A percentile compares a stretch with the other conserved stretches of the same genome.
phyloP scores from a whole-genome alignment of 805 yeast species.

The Teunomyces aglyptinius region DNA sequence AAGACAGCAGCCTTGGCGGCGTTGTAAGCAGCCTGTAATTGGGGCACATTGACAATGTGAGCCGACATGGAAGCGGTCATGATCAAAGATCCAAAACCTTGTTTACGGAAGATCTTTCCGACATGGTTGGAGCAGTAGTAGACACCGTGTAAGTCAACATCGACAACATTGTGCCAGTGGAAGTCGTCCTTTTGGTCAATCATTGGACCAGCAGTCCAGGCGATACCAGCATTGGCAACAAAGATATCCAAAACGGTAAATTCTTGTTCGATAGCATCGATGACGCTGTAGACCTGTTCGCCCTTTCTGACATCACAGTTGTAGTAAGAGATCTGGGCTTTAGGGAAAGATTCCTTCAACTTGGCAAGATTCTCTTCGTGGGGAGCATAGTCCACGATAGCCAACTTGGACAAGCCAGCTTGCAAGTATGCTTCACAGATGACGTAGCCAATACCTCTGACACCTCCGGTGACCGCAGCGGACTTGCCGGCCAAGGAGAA shows the following conservation, averaged over 20 bases:
- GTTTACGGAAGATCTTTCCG: slow-evolving; percentile 70
- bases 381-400: slow-evolving; percentile 39
- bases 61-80: slow-evolving; percentile 91
- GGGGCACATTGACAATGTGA: slow-evolving; percentile 83
- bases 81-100: slow-evolving; percentile 74
- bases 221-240: slow-evolving; percentile 48
- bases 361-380: slow-evolving; percentile 26
- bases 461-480: slow-evolving; percentile 39
- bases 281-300: slow-evolving; percentile 34
- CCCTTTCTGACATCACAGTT: slow-evolving; percentile 40
- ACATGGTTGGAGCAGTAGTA: slow-evolving; percentile 75
- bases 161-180: slow-evolving; percentile 71
- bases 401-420: slow-evolving; percentile 35
- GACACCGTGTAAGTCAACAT: slow-evolving; percentile 76
- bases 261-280: slow-evolving; percentile 27
- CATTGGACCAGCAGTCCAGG: slow-evolving; percentile 45
- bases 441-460: slow-evolving; percentile 37
- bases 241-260: slow-evolving; percentile 41
- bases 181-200: slow-evolving; percentile 45
- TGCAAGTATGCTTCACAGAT: slow-evolving; percentile 38
- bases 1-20: slow-evolving; percentile 83
- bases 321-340: slow-evolving; percentile 30
- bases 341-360: slow-evolving; percentile 29
- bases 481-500: slow-evolving; percentile 31
- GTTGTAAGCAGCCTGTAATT: slow-evolving; percentile 81